These are phyloP conservation scores for Suhomyces terraborum DNA, from an alignment of 1,139 yeast species.

Conservation along the genomic window DNA sequence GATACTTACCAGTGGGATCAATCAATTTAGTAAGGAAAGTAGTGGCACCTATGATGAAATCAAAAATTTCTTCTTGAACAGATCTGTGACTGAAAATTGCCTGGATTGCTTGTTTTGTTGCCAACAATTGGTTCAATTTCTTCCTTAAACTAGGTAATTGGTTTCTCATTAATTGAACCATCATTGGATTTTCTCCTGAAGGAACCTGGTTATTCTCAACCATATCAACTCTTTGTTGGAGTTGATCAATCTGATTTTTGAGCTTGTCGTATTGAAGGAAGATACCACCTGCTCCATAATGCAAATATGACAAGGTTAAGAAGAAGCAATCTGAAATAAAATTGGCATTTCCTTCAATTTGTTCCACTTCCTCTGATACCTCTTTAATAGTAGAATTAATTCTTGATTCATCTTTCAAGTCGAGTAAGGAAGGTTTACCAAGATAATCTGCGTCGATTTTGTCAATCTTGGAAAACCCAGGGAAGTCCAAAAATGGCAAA, in stretches of 20 bases:
- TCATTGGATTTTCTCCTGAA: constrained; percentile 33
- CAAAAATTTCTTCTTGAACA: constrained; percentile 68
- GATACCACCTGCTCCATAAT: constrained; percentile 88
- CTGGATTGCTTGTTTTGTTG: constrained; percentile 55
- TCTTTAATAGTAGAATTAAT: constrained; percentile 75
- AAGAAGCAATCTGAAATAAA: constrained; percentile 89
- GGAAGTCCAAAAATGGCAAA: constrained; percentile 78
- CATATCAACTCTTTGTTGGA: constrained; percentile 53
- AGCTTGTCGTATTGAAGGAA: constrained; percentile 58
- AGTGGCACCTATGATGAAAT: constrained; percentile 74
- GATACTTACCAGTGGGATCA: constrained; percentile 70
- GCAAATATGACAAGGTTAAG: constrained; percentile 73
- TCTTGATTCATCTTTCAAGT: constrained; percentile 79
- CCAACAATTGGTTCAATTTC: constrained; percentile 39
- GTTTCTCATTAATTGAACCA: constrained; percentile 31
- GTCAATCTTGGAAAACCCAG: constrained; percentile 61
- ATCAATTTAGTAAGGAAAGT: constrained; percentile 69
- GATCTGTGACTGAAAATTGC: constrained; percentile 59
- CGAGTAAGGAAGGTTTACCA: constrained; percentile 54
- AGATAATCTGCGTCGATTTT: constrained; percentile 72
- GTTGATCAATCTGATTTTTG: constrained; percentile 52
- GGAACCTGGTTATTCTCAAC: constrained; percentile 33
- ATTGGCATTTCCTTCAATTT: constrained; percentile 49
- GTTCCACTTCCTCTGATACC: constrained; percentile 55
- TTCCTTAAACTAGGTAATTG: constrained; percentile 52